Evolutionary conservation across 1,284 basidiomycete species (phyloP).

Genomic region (Leccinum subrobustum): DNA sequence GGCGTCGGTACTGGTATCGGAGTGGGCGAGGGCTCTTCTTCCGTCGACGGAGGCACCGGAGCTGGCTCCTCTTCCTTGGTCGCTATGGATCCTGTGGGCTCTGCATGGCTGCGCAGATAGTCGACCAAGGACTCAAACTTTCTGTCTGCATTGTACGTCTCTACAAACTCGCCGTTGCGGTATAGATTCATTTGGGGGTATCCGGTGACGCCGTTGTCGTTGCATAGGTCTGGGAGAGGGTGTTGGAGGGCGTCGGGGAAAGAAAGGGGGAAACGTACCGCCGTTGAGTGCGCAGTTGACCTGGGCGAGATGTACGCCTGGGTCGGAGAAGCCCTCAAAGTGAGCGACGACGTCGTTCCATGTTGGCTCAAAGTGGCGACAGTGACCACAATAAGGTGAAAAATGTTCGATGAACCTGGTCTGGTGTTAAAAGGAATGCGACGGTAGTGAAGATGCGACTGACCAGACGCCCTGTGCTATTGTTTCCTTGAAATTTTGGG

Average conservation of each 20-base stretch:
- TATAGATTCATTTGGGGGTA: conserved; percentile 85
- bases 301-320: conserved; percentile 75
- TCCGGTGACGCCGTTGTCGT: conserved; percentile 62
- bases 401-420: conserved; percentile 70
- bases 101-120: conserved; percentile 47
- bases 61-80: background rate
- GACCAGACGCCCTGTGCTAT: conserved; percentile 69
- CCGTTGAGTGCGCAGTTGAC: conserved; percentile 85
- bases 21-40: conserved; percentile 7
- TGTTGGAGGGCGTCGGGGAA: background rate
- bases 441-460: conserved; percentile 15
- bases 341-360: conserved; percentile 75
- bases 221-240: conserved; percentile 69
- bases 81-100: background rate
- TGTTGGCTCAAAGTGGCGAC: conserved; percentile 74
- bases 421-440: background rate
- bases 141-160: conserved; percentile 56
- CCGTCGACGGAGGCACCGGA: background rate
- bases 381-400: conserved; percentile 82
- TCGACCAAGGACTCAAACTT: conserved; percentile 48
- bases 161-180: conserved; percentile 60
- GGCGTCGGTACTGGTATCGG: conserved; percentile 15
- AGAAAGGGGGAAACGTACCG: conserved; percentile 46
- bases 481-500: conserved; percentile 61
- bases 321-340: conserved; percentile 50